These are phyloP conservation scores for Dendrobium huoshanense DNA, from an alignment of 106 monocot genomes.

Conservation along the genomic window DNA sequence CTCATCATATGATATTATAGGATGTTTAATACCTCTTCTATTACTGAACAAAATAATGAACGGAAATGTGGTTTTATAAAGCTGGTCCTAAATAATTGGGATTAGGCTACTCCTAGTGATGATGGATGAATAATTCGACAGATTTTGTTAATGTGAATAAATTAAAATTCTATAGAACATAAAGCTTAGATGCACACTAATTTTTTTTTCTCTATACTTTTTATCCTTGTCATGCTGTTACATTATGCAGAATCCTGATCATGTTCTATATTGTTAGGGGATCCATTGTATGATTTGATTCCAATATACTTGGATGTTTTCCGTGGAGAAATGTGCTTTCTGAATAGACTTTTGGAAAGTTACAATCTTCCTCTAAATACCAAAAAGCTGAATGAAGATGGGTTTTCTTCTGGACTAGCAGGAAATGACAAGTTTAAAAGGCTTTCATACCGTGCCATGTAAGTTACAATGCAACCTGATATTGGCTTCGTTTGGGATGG, in stretches of 20 bases:
- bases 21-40: too few relatives aligned
- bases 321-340: slow-evolving; percentile 60
- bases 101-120: too few relatives aligned
- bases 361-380: slow-evolving; percentile 65
- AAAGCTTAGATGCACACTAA: too few relatives aligned
- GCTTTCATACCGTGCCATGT: slow-evolving; percentile 91
- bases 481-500: background rate
- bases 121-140: too few relatives aligned
- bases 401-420: background rate
- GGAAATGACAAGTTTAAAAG: slow-evolving; percentile 37
- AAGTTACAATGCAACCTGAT: slow-evolving; percentile 15
- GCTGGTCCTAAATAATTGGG: too few relatives aligned
- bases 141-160: too few relatives aligned
- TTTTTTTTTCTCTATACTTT: too few relatives aligned
- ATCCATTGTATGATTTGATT: slow-evolving; percentile 84
- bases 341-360: slow-evolving; percentile 58
- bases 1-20: too few relatives aligned
- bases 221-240: too few relatives aligned
- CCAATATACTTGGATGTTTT: slow-evolving; percentile 89
- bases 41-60: too few relatives aligned
- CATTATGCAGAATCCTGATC: background rate
- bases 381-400: slow-evolving; percentile 1
- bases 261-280: slow-evolving; percentile 44
- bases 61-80: too few relatives aligned
- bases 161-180: too few relatives aligned